phyloP scores from a whole-genome alignment of 2,329 filamentous ascomycete genomes.

The Pseudopithomyces chartarum region DNA sequence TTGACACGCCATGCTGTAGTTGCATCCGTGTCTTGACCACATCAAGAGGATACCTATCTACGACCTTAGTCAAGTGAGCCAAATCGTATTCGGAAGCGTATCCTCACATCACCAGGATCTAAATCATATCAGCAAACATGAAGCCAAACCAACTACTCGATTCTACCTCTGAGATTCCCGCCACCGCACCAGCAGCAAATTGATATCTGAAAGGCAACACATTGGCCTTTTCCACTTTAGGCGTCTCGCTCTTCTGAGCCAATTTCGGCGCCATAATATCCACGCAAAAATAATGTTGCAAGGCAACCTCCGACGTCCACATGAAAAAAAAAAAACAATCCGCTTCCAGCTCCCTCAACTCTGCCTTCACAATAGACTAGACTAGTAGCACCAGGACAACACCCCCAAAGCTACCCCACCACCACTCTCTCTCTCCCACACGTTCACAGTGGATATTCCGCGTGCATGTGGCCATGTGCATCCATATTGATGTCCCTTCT shows the following conservation, averaged over 20 bases:
- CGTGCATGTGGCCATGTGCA: constrained; percentile 4
- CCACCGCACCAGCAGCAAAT: constrained; percentile 34
- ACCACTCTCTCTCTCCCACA: constrained; percentile 11
- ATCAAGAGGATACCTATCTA: constrained; percentile 40
- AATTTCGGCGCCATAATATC: constrained; percentile 13
- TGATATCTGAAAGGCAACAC: constrained; percentile 35
- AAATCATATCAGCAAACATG: background rate
- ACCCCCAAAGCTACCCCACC: constrained; percentile 9
- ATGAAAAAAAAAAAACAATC: background rate
- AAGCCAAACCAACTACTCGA: background rate
- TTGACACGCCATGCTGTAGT: constrained; percentile 29
- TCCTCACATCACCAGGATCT: constrained; percentile 20
- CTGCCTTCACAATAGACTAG: no score
- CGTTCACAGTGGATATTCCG: background rate
- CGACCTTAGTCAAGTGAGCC: constrained; percentile 22
- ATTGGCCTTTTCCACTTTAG: constrained; percentile 9
- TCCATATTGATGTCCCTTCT: constrained; percentile 10
- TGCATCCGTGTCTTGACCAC: constrained; percentile 40
- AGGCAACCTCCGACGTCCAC: constrained; percentile 5
- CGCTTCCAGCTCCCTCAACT: background rate
- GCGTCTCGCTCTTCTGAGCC: background rate
- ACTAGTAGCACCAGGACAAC: background rate
- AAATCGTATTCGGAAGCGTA: background rate
- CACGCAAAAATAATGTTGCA: constrained; percentile 5
- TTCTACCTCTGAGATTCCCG: constrained; percentile 27